Conservation (phyloP, 169 alveolate species). For the Eimeria tenella region DNA sequence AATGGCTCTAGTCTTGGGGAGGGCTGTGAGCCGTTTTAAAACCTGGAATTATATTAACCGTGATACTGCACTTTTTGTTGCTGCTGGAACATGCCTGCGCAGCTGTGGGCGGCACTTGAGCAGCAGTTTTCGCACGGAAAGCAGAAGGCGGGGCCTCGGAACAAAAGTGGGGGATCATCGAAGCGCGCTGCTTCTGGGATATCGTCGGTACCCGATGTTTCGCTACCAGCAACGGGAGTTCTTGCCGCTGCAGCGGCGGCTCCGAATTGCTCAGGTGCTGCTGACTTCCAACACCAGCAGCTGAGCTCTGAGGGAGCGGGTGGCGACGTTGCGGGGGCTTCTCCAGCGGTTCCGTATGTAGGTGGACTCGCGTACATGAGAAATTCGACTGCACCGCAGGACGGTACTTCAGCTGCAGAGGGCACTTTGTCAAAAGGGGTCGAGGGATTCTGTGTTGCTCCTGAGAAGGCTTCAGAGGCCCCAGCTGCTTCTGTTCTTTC, state of each 20-base stretch:
- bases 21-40: neutral
- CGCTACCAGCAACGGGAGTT: conserved; percentile 29
- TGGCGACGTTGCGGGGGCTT: conserved; percentile 11
- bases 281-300: conserved; percentile 13
- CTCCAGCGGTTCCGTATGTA: conserved; percentile 11
- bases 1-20: neutral
- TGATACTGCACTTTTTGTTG: neutral
- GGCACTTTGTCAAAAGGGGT: neutral
- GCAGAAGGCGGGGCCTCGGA: conserved; percentile 56
- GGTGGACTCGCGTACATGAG: neutral
- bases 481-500: neutral
- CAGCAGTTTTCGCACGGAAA: conserved; percentile 61
- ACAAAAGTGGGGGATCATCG: conserved; percentile 37
- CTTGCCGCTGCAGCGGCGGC: conserved; percentile 21
- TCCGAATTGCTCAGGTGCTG: conserved; percentile 13
- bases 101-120: conserved; percentile 67
- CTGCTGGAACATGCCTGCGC: neutral
- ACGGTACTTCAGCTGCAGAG: conserved; percentile 17
- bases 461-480: neutral
- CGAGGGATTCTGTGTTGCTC: neutral
- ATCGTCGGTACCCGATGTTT: neutral
- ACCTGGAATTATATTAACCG: neutral
- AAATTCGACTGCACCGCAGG: neutral
- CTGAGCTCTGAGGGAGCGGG: conserved; percentile 16
- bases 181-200: conserved; percentile 27